Evolutionary conservation across 345 rosid genomes (phyloP), one percentile per base, ranked within the genome.

Genomic region (Murraya koenigii): DNA sequence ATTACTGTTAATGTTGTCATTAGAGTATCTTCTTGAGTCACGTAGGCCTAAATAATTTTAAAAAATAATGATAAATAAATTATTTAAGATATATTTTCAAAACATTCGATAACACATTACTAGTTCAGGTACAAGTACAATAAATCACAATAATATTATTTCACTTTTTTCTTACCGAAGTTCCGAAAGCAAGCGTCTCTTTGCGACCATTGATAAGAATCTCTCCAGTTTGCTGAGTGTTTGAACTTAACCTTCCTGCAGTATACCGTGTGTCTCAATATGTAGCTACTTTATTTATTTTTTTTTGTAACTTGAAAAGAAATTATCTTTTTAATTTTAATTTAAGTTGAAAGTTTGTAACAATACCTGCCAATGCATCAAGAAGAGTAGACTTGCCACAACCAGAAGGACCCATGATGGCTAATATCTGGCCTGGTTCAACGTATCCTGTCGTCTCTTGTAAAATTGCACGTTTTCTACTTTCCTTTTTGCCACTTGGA

Each of bases 401-500:
- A 26, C 92, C 92, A 0, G 88, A 87, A 76, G 92, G 93, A 64
- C 93, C 91, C 93, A 87, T 77, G 33, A 87, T 77, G 25, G 87
- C 91, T 56, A 89, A 79, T 0, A 87, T 68, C 64, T 82, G 44
- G 7, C 87, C 86, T 0, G 91, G 86, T 70, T 82, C 66, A 14
- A 88, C 91, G 78, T 69, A 89, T 0, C 91, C 93, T 0, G 83
- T 86, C 0, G 83, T 32, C 64, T 81, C 84, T 77, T 80, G 78
- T n/a, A 89, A 58, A 41, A 86, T 85, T 0, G 83, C 60, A 19
- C 64, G 69, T 67, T 44, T 33, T 17, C 86, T 79, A n/a, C 74
- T 71, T 39, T 72, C 56, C 1, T 52, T 52, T 52, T 19, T 82
- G 23, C 76, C 44, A 25, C 74, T 79, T 0, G 77, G 60, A 28